A percentile compares a stretch with the other conserved stretches of the same genome.
phyloP scores from a whole-genome alignment of 345 rosid species.

The Trapa bicornis region DNA sequence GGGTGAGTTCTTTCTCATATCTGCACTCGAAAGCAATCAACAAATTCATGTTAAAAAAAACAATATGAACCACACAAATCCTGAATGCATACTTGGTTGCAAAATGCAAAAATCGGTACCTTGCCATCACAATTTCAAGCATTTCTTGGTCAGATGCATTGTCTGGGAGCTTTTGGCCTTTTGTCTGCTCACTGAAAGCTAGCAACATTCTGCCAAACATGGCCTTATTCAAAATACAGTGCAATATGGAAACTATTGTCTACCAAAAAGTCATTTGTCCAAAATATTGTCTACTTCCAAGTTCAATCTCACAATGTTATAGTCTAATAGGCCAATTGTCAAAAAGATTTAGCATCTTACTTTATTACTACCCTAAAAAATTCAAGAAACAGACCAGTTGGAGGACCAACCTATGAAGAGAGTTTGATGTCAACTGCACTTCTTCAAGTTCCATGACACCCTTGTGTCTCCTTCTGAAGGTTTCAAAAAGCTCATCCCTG shows the following conservation, averaged over 20 bases:
- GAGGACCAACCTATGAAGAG: conserved; percentile 59
- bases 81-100: background rate
- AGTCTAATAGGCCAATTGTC: background rate
- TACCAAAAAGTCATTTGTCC: too few species aligned
- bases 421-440: conserved; percentile 71
- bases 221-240: too few species aligned
- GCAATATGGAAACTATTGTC: too few species aligned
- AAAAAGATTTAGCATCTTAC: background rate
- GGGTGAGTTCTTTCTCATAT: conserved; percentile 74
- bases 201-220: conserved; percentile 63
- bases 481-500: conserved; percentile 89
- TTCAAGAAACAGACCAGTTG: background rate
- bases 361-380: too few species aligned
- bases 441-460: conserved; percentile 85
- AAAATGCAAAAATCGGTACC: conserved; percentile 22
- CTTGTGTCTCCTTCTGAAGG: conserved; percentile 87
- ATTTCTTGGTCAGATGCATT: conserved; percentile 78
- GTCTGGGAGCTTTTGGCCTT: conserved; percentile 53
- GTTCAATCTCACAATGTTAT: background rate
- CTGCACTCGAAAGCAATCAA: conserved; percentile 26
- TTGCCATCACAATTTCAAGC: conserved; percentile 86
- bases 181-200: conserved; percentile 76
- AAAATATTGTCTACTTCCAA: background rate
- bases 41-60: background rate
- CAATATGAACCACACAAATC: background rate